Evolutionary conservation across 78 protist species (phyloP).

Genomic region (slime mould (Dictyostelium discoideum)): DNA sequence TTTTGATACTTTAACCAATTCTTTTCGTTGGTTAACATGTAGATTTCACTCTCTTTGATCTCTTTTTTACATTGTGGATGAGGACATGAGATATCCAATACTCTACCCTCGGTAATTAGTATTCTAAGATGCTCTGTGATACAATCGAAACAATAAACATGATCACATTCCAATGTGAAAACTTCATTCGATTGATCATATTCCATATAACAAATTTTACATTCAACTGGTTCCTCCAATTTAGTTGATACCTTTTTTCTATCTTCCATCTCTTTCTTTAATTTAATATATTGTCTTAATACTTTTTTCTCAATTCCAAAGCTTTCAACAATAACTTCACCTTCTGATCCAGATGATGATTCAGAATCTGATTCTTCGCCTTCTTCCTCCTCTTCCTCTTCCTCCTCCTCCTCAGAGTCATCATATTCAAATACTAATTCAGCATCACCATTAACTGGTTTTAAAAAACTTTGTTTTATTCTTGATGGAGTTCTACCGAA

Average conservation of each 20-base stretch:
- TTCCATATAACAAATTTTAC: conserved; percentile 64
- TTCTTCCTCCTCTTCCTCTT: background rate
- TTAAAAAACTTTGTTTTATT: background rate
- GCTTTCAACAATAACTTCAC: background rate
- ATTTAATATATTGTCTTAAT: background rate
- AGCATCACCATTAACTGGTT: background rate
- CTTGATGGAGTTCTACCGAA: background rate
- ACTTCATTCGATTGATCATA: conserved; percentile 52
- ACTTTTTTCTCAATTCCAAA: background rate
- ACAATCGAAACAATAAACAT: conserved; percentile 49
- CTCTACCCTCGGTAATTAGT: conserved; percentile 48
- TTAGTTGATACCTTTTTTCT: background rate
- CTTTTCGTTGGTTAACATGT: conserved; percentile 36
- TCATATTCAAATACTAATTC: background rate
- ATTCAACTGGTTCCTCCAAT: conserved; percentile 39
- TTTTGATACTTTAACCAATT: conserved; percentile 39
- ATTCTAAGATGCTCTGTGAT: conserved; percentile 11
- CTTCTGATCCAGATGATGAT: background rate
- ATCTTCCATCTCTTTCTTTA: background rate
- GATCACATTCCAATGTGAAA: conserved; percentile 31
- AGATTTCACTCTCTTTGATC: conserved; percentile 30
- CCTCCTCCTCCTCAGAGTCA: background rate
- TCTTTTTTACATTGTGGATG: conserved; percentile 47
- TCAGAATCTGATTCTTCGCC: background rate
- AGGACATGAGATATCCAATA: conserved; percentile 50